Conservation (phyloP, 768 basidiomycete species). For the Kwoniella shandongensis region DNA sequence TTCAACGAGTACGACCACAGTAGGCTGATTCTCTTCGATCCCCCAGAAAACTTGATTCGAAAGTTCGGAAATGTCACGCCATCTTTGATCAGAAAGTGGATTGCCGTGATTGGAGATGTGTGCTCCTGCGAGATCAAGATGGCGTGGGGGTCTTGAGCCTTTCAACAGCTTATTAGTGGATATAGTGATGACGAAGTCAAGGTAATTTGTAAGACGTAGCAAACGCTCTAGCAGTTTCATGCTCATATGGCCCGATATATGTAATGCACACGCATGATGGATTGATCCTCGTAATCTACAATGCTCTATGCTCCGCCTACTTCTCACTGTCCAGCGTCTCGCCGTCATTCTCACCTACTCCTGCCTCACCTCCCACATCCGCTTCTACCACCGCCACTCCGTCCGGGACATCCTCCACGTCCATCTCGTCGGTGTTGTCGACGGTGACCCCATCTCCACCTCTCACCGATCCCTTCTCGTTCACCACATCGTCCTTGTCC, state of each 20-base stretch:
- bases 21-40: too few relatives aligned
- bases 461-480: neutral
- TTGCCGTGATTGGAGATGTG: too few relatives aligned
- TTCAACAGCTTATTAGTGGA: too few relatives aligned
- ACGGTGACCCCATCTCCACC: slow-evolving; percentile 5
- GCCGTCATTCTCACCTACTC: slow-evolving; percentile 20
- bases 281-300: neutral
- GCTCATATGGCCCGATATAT: neutral
- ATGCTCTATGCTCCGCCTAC: neutral
- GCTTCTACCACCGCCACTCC: slow-evolving; percentile 13
- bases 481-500: neutral
- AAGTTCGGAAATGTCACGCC: too few relatives aligned
- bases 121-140: too few relatives aligned
- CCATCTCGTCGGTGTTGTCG: neutral
- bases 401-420: slow-evolving; percentile 8
- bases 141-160: too few relatives aligned
- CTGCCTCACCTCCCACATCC: slow-evolving; percentile 18
- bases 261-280: neutral
- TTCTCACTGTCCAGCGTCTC: slow-evolving; percentile 16
- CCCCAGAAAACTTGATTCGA: too few relatives aligned
- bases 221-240: too few relatives aligned
- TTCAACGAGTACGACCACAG: too few relatives aligned
- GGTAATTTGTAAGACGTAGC: too few relatives aligned
- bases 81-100: too few relatives aligned
- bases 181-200: too few relatives aligned